phyloP scores from a whole-genome alignment of 2,329 filamentous ascomycete species.

The Ophidiomyces ophidiicola region DNA sequence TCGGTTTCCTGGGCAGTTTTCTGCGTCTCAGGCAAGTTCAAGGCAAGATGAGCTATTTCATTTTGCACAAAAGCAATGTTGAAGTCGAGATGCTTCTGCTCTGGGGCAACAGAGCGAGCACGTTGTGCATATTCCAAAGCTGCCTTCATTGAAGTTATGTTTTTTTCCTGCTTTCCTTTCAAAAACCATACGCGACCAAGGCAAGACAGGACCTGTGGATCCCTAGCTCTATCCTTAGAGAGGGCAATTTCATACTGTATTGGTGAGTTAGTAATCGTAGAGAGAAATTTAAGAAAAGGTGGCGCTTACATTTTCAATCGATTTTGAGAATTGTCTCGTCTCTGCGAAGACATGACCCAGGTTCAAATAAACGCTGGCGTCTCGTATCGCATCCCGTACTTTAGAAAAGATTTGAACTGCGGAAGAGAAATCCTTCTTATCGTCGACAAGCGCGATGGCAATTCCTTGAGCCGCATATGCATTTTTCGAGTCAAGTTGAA shows the following conservation, averaged over 20 bases:
- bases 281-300: neutral
- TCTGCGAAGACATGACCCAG: constrained; percentile 88
- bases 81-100: constrained; percentile 86
- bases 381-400: constrained; percentile 77
- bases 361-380: constrained; percentile 81
- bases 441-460: constrained; percentile 85
- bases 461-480: constrained; percentile 94
- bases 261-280: constrained; percentile 18
- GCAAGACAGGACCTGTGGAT: constrained; percentile 70
- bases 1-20: constrained; percentile 70
- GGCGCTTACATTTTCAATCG: constrained; percentile 63
- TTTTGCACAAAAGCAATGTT: constrained; percentile 97
- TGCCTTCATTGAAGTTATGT: constrained; percentile 49
- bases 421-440: constrained; percentile 74
- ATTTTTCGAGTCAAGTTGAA: constrained; percentile 89
- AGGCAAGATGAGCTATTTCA: constrained; percentile 73
- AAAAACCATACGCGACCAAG: constrained; percentile 79
- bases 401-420: constrained; percentile 83
- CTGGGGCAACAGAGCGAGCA: constrained; percentile 64
- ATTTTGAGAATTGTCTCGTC: constrained; percentile 75
- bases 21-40: constrained; percentile 60
- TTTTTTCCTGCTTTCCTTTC: constrained; percentile 59
- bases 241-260: constrained; percentile 69
- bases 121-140: constrained; percentile 52
- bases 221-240: constrained; percentile 63